Evolutionary conservation across 805 yeast genomes (phyloP), one percentile per base, ranked within the genome.

Genomic region (Yarrowia sp.): DNA sequence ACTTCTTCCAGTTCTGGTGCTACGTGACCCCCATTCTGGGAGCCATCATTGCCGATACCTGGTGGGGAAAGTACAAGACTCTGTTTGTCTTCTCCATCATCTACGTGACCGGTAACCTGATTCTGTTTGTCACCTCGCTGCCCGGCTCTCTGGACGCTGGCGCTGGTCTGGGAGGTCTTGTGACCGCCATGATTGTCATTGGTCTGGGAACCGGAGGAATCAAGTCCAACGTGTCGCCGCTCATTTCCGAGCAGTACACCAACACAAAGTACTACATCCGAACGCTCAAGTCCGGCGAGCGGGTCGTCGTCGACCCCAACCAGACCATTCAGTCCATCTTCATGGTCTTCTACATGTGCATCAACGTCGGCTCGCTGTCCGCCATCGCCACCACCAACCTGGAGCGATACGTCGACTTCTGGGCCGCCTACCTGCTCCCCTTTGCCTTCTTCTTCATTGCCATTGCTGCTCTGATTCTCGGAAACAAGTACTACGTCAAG

Each of bases 141-240:
- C 93, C 92, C 35, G 80, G 83, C 16, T 82, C 88, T 50, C 80
- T 85, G 45, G 77, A 77, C 35, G 78, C 78, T 55, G 80, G 81
- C 26, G 84, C 86, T 38, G 86, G 90, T 40, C 76, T 86, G 68
- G 92, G 87, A 71, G 93, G 94, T 50, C 85, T 86, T 70, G 75
- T 85, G 64, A 80, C 82, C 53, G 83, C 86, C 41, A 83, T 87
- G 78, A 78, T 86, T 70, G 77, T 86, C 67, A 85, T 90, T 73
- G 94, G 94, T 72, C 73, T 89, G 48, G 94, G 92, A 49, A 88
- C 95, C 41, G 95, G 95, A 75, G 89, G 92, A 73, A 90, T 90
- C 76, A 90, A 90, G 77, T 83, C 92, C 49, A 89, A 90, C 74
- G 86, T 90, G 40, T 85, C 92, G 5, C 89, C 90, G 19, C 82